A percentile compares a stretch with the other conserved stretches of the same genome.
Conservation (phyloP, 495 filamentous ascomycete genomes). For the Xanthoparmelia taractica region DNA sequence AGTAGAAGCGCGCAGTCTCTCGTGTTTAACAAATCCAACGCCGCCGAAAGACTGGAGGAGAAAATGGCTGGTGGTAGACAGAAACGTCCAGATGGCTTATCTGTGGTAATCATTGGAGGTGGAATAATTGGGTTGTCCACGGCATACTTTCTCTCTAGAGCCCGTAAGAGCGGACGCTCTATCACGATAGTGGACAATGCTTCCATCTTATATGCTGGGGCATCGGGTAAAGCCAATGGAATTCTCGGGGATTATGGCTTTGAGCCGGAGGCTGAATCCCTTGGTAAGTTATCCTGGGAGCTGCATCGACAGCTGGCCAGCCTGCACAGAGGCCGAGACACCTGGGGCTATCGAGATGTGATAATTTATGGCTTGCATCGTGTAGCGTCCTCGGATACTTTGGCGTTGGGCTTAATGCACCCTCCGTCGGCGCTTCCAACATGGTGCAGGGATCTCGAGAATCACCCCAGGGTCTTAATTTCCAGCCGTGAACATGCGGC, state of each 20-base stretch:
- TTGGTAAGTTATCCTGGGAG: not conserved
- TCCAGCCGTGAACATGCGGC: not conserved
- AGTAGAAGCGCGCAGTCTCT: not conserved
- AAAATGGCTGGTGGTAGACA: not conserved
- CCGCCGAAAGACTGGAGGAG: not conserved
- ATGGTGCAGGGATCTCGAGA: not conserved
- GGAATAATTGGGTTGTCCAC: not conserved
- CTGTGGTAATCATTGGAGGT: not conserved
- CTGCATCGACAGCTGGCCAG: not conserved
- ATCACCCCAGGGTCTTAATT: not conserved
- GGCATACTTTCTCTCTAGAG: not conserved
- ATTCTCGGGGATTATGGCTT: conserved; percentile 1
- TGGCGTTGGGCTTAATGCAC: not conserved
- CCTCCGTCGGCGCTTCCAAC: not conserved
- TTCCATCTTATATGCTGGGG: not conserved
- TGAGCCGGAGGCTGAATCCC: not conserved
- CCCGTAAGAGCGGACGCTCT: not conserved
- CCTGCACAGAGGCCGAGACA: not conserved
- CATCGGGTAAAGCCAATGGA: conserved; percentile 3
- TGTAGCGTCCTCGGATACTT: not conserved
- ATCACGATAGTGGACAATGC: not conserved
- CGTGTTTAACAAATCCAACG: not conserved
- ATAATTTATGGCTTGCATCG: not conserved
- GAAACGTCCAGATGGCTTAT: not conserved
- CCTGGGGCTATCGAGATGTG: not conserved